Base-by-base conservation (phyloP, 345 rosid genomes). In the Diplotaxis tenuifolia region DNA sequence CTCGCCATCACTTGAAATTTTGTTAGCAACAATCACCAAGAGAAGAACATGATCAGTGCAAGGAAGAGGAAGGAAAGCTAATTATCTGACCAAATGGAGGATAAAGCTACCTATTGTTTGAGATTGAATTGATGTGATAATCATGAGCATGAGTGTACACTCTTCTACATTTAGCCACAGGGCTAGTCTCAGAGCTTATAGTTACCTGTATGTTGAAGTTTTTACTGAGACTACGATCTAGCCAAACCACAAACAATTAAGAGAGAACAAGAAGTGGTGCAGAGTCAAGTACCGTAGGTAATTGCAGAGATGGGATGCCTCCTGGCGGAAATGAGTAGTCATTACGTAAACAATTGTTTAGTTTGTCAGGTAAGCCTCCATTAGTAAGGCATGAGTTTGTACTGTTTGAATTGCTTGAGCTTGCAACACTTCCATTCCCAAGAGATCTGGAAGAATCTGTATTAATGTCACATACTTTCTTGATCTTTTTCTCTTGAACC, bases 101-200 rank as follows among this genome's bases (percentile, higher is more conserved):
- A 28, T 28, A 67, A 23, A 23, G 14, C 64, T 79, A 88, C 98
- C 98, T 90, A 79, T 92, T 92, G 71, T 80, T 87, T 25, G 98
- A 88, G 62, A 92, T 80, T 25, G 98, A 92, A 74, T 92, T 89
- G 84, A 92, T 84, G 80, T 87, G 87, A 79, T 86, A 92, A 81
- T 77, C 76, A 85, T 95, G 99, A 68, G 99, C 99, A 78, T 95
- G 99, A 71, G 97, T 92, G 88, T 91, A 94, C 45, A 94, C 92
- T 84, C 97, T 88, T 71, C 99, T 89, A 76, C 97, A 91, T 87
- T 97, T 82, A 49, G 99, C 97, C 72, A 94, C 73, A 68, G 83
- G 82, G 79, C 83, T 92, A 31, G 90, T 87, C 83, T 95, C 99
- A 25, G 69, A 81, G 79, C 86, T 85, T 54, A 71, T 83, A 57